These are phyloP conservation scores for Urochloa ruziziensis DNA, from an alignment of 176 grass and related monocot genomes.

Conservation along the genomic window DNA sequence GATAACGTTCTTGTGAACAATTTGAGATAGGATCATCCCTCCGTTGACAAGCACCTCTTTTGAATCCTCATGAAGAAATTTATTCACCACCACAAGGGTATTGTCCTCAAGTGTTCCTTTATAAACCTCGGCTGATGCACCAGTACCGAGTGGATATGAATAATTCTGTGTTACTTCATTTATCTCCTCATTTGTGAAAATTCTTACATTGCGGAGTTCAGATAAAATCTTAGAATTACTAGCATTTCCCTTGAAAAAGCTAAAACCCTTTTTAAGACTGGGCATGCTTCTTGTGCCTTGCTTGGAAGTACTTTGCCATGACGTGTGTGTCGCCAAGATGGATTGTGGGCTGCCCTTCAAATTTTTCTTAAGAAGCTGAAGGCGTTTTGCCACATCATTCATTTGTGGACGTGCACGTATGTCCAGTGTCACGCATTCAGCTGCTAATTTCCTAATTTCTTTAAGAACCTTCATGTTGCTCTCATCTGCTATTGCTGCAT, in stretches of 20 bases:
- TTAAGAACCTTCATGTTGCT: not conserved
- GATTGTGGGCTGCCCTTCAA: not conserved
- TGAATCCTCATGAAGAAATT: not conserved
- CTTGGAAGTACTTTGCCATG: not conserved
- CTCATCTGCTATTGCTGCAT: slow-evolving; percentile 6
- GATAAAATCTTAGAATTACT: not conserved
- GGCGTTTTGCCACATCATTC: slow-evolving; percentile 14
- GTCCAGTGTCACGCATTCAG: not conserved
- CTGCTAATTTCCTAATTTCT: slow-evolving; percentile 5
- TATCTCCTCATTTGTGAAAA: slow-evolving; percentile 5
- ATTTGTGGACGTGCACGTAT: slow-evolving; percentile 22
- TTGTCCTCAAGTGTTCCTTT: slow-evolving; percentile 33
- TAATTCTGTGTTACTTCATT: slow-evolving; percentile 13
- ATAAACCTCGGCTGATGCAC: not conserved
- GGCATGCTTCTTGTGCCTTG: not conserved
- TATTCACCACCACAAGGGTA: slow-evolving; percentile 2
- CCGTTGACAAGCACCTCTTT: not conserved
- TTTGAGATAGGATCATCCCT: not conserved
- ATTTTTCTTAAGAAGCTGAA: not conserved
- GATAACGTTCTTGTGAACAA: slow-evolving; percentile 17
- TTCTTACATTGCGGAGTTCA: not conserved
- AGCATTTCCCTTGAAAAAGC: slow-evolving; percentile 13
- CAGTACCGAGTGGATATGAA: not conserved
- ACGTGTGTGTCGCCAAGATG: slow-evolving; percentile 6
- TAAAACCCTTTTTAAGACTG: slow-evolving; percentile 12